phyloP scores from a whole-genome alignment of 2,329 filamentous ascomycete species.

The Phaeophleospora eucalypticola region DNA sequence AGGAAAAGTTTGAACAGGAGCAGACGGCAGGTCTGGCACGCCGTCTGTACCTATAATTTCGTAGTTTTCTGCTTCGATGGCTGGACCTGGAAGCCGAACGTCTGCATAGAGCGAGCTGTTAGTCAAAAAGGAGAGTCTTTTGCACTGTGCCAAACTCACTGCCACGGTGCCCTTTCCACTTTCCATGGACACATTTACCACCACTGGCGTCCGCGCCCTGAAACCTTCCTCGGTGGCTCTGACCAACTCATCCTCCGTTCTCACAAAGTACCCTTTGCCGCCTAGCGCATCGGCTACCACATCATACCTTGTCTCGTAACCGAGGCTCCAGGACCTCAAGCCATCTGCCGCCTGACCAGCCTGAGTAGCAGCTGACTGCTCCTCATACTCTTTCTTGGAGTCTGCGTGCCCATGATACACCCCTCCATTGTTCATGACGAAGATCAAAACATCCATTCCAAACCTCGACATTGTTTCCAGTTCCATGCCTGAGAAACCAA shows the following conservation, averaged over 20 bases:
- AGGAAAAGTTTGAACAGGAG: no score
- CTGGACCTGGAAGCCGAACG: no score
- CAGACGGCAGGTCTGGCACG: no score
- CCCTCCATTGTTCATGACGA: slow-evolving; percentile 47
- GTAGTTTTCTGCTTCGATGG: no score
- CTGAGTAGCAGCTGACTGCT: slow-evolving; percentile 41
- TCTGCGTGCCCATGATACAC: slow-evolving; percentile 37
- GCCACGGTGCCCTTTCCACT: no score
- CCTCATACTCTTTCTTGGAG: slow-evolving; percentile 41
- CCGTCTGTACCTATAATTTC: no score
- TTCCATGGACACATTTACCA: slow-evolving; percentile 57
- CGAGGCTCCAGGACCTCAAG: slow-evolving; percentile 44
- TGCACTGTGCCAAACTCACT: no score
- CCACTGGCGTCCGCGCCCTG: slow-evolving; percentile 43
- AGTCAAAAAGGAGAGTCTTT: no score
- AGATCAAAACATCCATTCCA: slow-evolving; percentile 44
- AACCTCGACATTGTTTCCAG: slow-evolving; percentile 55
- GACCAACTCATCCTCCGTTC: slow-evolving; percentile 50
- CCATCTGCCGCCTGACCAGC: slow-evolving; percentile 31
- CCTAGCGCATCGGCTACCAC: slow-evolving; percentile 54
- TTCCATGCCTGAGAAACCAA: slow-evolving; percentile 54
- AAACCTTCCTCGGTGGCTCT: slow-evolving; percentile 51
- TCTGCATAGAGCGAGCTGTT: no score
- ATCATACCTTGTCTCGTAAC: slow-evolving; percentile 54
- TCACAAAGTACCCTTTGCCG: slow-evolving; percentile 50